These are phyloP conservation scores for Ogataea chonburiensis DNA, from an alignment of 805 yeast genomes.

Conservation along the genomic window DNA sequence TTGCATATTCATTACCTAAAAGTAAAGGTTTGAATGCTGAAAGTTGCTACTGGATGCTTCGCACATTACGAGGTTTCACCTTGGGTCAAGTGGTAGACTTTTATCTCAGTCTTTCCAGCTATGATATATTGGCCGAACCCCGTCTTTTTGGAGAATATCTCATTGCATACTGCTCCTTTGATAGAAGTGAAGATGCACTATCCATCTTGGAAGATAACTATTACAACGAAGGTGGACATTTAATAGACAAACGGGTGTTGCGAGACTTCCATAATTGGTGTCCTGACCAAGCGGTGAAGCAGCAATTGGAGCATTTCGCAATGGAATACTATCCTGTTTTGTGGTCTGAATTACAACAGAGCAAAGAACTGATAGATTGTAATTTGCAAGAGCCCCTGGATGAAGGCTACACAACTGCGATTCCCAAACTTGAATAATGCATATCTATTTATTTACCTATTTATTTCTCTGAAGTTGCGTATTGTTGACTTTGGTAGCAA, in stretches of 20 bases:
- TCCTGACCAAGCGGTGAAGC: slow-evolving; percentile 36
- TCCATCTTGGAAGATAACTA: slow-evolving; percentile 46
- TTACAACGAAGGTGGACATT: slow-evolving; percentile 42
- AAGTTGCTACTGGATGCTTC: slow-evolving; percentile 65
- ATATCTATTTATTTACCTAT: too few species aligned
- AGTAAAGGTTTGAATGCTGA: slow-evolving; percentile 57
- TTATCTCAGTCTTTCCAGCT: slow-evolving; percentile 58
- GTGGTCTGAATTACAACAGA: slow-evolving; percentile 39
- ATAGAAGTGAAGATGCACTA: slow-evolving; percentile 55
- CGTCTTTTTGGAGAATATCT: slow-evolving; percentile 58
- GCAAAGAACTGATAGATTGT: slow-evolving; percentile 30
- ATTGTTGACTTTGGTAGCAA: slow-evolving; percentile 79
- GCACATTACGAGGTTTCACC: slow-evolving; percentile 53
- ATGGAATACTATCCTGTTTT: slow-evolving; percentile 29
- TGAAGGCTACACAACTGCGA: slow-evolving; percentile 29
- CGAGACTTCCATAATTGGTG: slow-evolving; percentile 50
- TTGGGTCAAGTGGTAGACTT: slow-evolving; percentile 56
- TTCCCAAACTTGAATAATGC: slow-evolving; percentile 3
- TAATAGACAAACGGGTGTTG: slow-evolving; percentile 44
- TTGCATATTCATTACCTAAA: slow-evolving; percentile 53
- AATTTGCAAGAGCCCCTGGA: slow-evolving; percentile 10
- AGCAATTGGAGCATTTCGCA: slow-evolving; percentile 41
- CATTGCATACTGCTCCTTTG: slow-evolving; percentile 70
- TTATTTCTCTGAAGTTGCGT: slow-evolving; percentile 39
- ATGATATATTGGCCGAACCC: slow-evolving; percentile 51